Evolutionary conservation across 495 filamentous ascomycete species (phyloP), one percentile per base, ranked within the genome.

Genomic region (Penicillium samsonianum): DNA sequence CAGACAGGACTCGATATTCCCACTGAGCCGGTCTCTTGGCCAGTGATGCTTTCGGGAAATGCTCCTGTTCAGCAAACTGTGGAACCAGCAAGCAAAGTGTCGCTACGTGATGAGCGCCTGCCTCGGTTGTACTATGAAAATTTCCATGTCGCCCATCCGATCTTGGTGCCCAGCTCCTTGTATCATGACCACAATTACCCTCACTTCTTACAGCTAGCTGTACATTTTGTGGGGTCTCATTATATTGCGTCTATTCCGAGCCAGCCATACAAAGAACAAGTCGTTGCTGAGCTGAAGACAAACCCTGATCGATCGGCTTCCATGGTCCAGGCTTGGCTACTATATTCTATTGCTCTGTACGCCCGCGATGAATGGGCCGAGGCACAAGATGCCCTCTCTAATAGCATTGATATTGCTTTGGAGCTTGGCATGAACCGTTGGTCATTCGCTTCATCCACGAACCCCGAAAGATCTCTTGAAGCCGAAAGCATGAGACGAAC

Each of bases 401-500:
- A 58, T 7, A 60, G 65, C 8, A 67, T 69, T 16, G 71, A 74
- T 17, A 64, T 74, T 20, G 73, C 73, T 11, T 55, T 75, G 25
- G 67, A 73, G 44, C 57, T 78, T 9, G 72, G 73, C 0, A 74
- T 78, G 71, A 69, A 76, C 48, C 59, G 63, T 1, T 47, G 57
- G 40, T 70, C 67, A 5, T 78, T 76, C 44, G 71, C 72, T 11
- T 31, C 65, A 4, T 63, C 69, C 5, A 35, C 53, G 3, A 54
- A 63, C 14, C 31, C 61, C 7, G 63, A 67, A 35, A 57, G 53
- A 25, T 69, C 68, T 3, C 57, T 72, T 5, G 71, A 76, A 49
- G 72, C 75, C 1, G 75, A 78, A 52, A 75, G 72, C 40, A 55
- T 74, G 49, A 62, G 73, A 50, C 62, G 75, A 33, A 78, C 75